Evolutionary conservation across 1,284 basidiomycete species (phyloP).

Genomic region (Rhodotorula sp.): DNA sequence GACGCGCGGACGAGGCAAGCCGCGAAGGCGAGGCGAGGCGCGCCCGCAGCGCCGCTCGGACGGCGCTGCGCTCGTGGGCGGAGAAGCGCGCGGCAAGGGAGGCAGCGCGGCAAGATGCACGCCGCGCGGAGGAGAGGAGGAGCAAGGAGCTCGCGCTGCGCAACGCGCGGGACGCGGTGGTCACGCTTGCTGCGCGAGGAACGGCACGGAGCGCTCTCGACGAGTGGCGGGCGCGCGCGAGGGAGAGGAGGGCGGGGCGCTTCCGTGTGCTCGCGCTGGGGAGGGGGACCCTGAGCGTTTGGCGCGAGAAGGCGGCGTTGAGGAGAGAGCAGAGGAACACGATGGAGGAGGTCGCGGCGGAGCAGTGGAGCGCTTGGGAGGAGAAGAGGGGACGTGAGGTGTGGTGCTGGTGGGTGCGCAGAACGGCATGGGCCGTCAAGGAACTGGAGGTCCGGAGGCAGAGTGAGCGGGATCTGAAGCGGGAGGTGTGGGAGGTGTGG

Average conservation of each 20-base stretch:
- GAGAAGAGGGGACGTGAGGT: not conserved
- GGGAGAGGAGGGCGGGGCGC: not conserved
- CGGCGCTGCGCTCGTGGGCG: not conserved
- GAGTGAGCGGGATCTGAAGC: not conserved
- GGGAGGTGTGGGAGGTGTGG: conserved; percentile 2
- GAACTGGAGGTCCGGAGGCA: not conserved
- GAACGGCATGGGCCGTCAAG: not conserved
- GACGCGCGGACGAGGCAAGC: not conserved
- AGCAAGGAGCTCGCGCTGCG: conserved; percentile 12
- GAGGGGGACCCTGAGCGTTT: not conserved
- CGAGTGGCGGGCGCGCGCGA: not conserved
- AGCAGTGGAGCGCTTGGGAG: not conserved
- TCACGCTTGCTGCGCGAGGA: not conserved
- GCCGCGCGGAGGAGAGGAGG: not conserved
- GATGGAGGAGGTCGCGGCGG: not conserved
- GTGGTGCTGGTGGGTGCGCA: conserved; percentile 2
- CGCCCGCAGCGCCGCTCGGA: not conserved
- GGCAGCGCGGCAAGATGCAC: not conserved
- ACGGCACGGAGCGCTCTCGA: not conserved
- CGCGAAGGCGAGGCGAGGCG: not conserved
- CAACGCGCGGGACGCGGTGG: conserved; percentile 13
- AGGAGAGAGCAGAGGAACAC: not conserved
- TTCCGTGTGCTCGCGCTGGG: not conserved
- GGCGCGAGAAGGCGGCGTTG: not conserved
- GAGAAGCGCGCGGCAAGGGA: not conserved